A percentile compares a stretch with the other conserved stretches of the same genome.
Conservation (phyloP, 225 moss, liverwort and hornwort genomes). For the Neckera pumila region DNA sequence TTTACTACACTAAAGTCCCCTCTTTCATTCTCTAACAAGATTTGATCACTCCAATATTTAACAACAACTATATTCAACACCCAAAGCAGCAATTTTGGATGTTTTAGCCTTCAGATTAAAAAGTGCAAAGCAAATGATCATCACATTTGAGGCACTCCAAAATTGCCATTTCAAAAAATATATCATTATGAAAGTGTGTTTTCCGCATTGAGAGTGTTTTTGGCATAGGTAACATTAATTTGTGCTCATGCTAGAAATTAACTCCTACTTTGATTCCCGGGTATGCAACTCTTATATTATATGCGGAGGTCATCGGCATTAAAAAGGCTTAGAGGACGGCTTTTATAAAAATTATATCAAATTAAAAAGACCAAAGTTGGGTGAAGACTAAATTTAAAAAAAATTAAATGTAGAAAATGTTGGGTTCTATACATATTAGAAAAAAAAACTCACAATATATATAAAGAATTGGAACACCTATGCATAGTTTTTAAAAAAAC, state of each 20-base stretch:
- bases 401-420: too few relatives aligned
- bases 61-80: neutral
- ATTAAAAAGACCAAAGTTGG: too few relatives aligned
- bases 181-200: neutral
- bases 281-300: too few relatives aligned
- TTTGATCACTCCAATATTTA: neutral
- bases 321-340: too few relatives aligned
- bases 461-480: too few relatives aligned
- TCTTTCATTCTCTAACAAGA: neutral
- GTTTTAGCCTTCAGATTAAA: neutral
- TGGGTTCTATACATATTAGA: too few relatives aligned
- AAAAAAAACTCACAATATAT: too few relatives aligned
- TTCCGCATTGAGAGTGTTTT: neutral
- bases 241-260: rapidly evolving
- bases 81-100: rapidly evolving
- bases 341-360: too few relatives aligned
- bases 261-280: neutral
- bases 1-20: neutral
- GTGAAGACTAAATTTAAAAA: too few relatives aligned
- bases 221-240: rapidly evolving
- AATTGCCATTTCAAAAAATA: neutral
- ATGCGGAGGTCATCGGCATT: too few relatives aligned
- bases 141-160: neutral
- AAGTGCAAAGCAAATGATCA: neutral
- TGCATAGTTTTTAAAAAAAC: too few relatives aligned